Evolutionary conservation across 2,329 filamentous ascomycete genomes (phyloP), one percentile per base, ranked within the genome.

Genomic region (Cordyceps farinosa): DNA sequence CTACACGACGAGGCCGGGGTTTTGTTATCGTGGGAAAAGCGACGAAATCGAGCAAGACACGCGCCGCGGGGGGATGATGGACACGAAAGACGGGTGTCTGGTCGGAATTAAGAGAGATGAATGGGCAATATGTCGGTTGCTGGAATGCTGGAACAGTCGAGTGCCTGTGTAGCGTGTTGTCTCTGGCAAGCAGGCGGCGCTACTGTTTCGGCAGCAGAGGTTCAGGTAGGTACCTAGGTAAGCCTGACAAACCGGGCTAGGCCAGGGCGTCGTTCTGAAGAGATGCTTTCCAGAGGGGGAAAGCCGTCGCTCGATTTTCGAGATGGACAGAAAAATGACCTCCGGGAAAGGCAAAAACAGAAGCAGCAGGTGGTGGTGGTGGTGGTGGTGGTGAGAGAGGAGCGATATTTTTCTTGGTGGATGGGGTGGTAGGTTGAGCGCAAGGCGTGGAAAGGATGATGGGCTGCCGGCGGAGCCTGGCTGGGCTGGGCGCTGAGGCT

Each of bases 71-170:
- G 44, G 10, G 22, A 22, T 22, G 10, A 45, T 34, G 30, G 29
- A 10, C 15, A 45, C 30, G 11, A 30, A 47, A 29, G 47, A 27
- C 2, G 47, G 34, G 8, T 30, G 22, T 38, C 47, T 34, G 10
- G 45, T 36, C 38, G 15, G 47, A 53, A 45, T 52, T 27, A 47
- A 34, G 36, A 13, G 17, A 44, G 57, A 44, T 52, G 36, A 32
- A 59, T 29, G 44, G 32, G 8, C n/a, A 60, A 44, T 50, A 22
- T n/a, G 53, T 40, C 10, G 29, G 30, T 22, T 38, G 15, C 66
- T 65, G 66, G 66, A 68, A 68, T 67, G 65, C 58, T 66, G 59
- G 45, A 22, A 50, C 15, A 13, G 45, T 40, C 44, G 56, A 50
- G 50, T 38, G 32, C 50, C 32, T 29, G 32, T 38, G 32, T 3